Evolutionary conservation across 768 basidiomycete species (phyloP).

Genomic region (Rubroboletus pulcherrimus): DNA sequence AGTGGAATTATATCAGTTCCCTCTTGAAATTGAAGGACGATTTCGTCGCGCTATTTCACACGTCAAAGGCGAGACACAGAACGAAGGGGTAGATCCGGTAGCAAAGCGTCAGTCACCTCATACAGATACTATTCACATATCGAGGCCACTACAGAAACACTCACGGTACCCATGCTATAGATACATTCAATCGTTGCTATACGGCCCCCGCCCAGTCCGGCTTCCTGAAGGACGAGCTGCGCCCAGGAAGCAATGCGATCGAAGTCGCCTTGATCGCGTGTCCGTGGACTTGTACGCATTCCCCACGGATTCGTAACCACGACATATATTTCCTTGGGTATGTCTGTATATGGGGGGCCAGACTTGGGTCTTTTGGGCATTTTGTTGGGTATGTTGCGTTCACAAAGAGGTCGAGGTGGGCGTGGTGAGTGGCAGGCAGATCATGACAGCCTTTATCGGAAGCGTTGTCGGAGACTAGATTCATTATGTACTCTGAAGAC

Average conservation of each 20-base stretch:
- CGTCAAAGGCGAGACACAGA: background rate
- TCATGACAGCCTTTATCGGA: background rate
- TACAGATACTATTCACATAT: background rate
- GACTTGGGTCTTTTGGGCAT: constrained; percentile 23
- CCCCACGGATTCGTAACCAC: constrained; percentile 28
- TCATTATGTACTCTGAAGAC: background rate
- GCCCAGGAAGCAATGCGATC: constrained; percentile 26
- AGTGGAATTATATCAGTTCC: constrained; percentile 26
- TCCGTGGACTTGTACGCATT: background rate
- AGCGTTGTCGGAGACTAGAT: constrained; percentile 19
- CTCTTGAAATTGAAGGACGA: constrained; percentile 26
- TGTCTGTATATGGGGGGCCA: constrained; percentile 27
- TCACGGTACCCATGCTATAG: constrained; percentile 30
- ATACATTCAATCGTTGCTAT: constrained; percentile 21
- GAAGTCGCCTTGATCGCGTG: constrained; percentile 15
- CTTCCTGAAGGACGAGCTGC: constrained; percentile 19
- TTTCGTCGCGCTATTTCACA: constrained; percentile 23
- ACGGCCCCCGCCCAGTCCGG: constrained; percentile 11
- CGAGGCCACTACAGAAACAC: constrained; percentile 3
- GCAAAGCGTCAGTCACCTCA: background rate
- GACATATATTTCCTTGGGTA: constrained; percentile 20
- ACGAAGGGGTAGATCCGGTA: background rate
- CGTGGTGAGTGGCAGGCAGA: constrained; percentile 1
- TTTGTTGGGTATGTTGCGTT: background rate
- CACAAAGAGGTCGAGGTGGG: background rate